These are phyloP conservation scores for Calcarisporium arbuscula DNA, from an alignment of 2,329 filamentous ascomycete genomes.

Conservation along the genomic window DNA sequence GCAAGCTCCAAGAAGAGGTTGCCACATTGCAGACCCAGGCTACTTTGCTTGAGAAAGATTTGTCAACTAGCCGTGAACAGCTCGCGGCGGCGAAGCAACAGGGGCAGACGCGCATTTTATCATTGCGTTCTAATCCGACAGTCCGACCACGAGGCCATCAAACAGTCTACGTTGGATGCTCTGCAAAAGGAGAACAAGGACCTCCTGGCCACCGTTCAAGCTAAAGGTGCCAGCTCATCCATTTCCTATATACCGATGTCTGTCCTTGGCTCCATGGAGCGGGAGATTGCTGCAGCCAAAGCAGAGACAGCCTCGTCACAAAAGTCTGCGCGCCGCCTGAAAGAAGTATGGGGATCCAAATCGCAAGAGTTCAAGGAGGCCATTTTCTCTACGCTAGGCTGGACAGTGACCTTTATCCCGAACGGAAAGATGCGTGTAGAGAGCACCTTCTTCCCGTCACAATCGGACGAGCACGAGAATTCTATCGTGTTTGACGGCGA, in stretches of 20 bases:
- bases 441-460: constrained; percentile 70
- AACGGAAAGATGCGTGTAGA: constrained; percentile 94
- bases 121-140: constrained; percentile 91
- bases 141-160: constrained; percentile 75
- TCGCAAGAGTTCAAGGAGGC: constrained; percentile 93
- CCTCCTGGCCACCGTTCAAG: constrained; percentile 65
- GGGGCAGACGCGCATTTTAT: constrained; percentile 73
- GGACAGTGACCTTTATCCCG: constrained; percentile 93
- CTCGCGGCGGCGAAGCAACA: constrained; percentile 59
- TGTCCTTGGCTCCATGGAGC: constrained; percentile 66
- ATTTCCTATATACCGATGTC: constrained; percentile 67
- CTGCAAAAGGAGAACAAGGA: constrained; percentile 80
- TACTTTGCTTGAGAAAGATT: constrained; percentile 67
- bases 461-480: constrained; percentile 63
- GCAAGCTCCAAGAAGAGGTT: constrained; percentile 75
- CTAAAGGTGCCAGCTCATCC: constrained; percentile 28
- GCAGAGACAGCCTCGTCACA: constrained; percentile 65
- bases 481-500: constrained; percentile 85
- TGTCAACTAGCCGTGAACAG: constrained; percentile 66
- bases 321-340: constrained; percentile 78
- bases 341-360: constrained; percentile 88
- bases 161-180: constrained; percentile 69
- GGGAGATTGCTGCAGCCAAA: constrained; percentile 67
- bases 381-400: constrained; percentile 85
- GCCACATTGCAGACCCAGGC: constrained; percentile 62